Evolutionary conservation across 805 yeast genomes (phyloP).

Genomic region (Candida taoyuanica): DNA sequence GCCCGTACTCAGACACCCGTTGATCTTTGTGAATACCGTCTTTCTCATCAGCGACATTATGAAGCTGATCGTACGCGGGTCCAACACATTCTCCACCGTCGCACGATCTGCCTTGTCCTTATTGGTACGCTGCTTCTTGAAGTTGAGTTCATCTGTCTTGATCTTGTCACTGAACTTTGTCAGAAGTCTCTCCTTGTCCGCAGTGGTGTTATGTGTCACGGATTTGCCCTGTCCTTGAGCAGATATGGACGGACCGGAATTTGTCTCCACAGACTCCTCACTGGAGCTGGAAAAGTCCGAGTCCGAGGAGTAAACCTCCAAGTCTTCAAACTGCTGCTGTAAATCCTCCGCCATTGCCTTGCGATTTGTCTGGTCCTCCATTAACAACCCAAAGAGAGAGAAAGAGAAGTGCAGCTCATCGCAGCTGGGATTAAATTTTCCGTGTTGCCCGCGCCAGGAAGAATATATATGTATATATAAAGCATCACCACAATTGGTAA

Average conservation of each 20-base stretch:
- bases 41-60: conserved; percentile 75
- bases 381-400: too few relatives aligned
- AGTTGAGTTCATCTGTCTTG: conserved; percentile 54
- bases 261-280: neutral
- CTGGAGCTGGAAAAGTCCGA: conserved; percentile 3
- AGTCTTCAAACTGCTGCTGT: conserved; percentile 1
- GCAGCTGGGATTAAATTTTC: conserved; percentile 4
- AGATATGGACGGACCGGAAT: neutral
- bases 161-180: conserved; percentile 63
- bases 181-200: conserved; percentile 45
- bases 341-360: too few relatives aligned
- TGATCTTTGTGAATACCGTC: conserved; percentile 78
- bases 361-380: too few relatives aligned
- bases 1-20: conserved; percentile 95
- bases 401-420: too few relatives aligned
- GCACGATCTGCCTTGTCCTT: conserved; percentile 92
- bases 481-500: neutral
- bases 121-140: conserved; percentile 52
- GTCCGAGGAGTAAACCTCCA: conserved; percentile 5
- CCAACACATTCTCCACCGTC: conserved; percentile 93
- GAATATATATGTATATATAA: too few relatives aligned
- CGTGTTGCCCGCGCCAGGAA: conserved; percentile 1
- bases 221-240: neutral
- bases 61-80: conserved; percentile 87
- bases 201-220: conserved; percentile 12